Evolutionary conservation across 345 rosid species (phyloP).

Genomic region (Bruguiera parviflora): DNA sequence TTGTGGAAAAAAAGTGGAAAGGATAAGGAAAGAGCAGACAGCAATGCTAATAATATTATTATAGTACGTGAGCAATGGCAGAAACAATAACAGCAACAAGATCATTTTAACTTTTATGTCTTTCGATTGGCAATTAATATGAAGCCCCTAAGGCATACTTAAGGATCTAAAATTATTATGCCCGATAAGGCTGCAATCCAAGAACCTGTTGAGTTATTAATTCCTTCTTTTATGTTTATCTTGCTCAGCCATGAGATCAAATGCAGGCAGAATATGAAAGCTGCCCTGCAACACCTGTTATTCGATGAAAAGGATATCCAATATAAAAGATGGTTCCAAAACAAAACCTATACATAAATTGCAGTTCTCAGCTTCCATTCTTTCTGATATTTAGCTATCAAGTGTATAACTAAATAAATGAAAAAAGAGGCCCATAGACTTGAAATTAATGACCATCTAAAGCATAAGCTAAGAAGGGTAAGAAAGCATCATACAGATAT

Average conservation of each 20-base stretch:
- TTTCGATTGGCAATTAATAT: too few relatives aligned
- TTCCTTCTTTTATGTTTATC: too few relatives aligned
- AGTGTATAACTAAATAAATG: neutral
- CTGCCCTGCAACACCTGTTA: too few relatives aligned
- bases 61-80: neutral
- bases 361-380: neutral
- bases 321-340: neutral
- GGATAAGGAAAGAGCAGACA: neutral
- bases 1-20: conserved; percentile 7
- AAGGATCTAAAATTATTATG: too few relatives aligned
- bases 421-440: neutral
- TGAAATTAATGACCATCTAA: neutral
- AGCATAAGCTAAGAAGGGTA: neutral
- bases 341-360: neutral
- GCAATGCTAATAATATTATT: neutral
- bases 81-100: too few relatives aligned
- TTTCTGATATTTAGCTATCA: neutral
- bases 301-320: neutral
- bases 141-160: too few relatives aligned
- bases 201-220: too few relatives aligned
- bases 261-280: too few relatives aligned
- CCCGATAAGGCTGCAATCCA: neutral
- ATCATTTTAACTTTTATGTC: too few relatives aligned
- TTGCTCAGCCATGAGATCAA: too few relatives aligned
- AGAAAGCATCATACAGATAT: neutral